These are phyloP conservation scores for Pseudohyphozyma bogoriensis DNA, from an alignment of 768 basidiomycete species.

Conservation along the genomic window DNA sequence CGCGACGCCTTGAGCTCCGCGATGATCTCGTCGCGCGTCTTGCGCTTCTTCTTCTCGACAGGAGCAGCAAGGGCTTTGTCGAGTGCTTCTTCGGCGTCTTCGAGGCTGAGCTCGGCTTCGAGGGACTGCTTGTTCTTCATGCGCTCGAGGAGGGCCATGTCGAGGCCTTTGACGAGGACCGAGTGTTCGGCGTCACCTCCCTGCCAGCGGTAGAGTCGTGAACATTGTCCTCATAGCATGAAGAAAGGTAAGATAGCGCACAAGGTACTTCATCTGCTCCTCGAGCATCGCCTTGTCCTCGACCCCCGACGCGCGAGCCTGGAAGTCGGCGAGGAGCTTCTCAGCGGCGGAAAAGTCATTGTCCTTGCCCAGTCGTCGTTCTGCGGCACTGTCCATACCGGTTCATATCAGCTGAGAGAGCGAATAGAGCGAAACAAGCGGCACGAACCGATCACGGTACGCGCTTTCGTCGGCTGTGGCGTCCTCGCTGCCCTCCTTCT, in stretches of 20 bases:
- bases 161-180: conserved; percentile 80
- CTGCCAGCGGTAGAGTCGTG: not conserved
- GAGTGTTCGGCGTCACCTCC: conserved; percentile 79
- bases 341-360: conserved; percentile 61
- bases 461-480: conserved; percentile 39
- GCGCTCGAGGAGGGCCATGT: conserved; percentile 73
- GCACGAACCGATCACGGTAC: conserved; percentile 68
- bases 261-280: conserved; percentile 26
- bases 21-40: conserved; percentile 19
- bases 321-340: conserved; percentile 24
- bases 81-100: conserved; percentile 67
- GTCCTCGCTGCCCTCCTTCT: conserved; percentile 17
- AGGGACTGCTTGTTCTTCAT: conserved; percentile 55
- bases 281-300: conserved; percentile 1
- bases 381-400: too few relatives aligned
- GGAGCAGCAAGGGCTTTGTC: conserved; percentile 41
- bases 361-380: conserved; percentile 55
- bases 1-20: conserved; percentile 11
- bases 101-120: conserved; percentile 34
- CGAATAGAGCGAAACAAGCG: too few relatives aligned
- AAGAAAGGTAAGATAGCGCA: not conserved
- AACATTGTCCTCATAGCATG: not conserved
- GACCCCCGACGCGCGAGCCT: not conserved
- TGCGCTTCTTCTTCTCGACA: not conserved
- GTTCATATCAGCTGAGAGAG: too few relatives aligned